Evolutionary conservation across 495 filamentous ascomycete species (phyloP), one percentile per base, ranked within the genome.

Genomic region (Aspergillus kassunensis): DNA sequence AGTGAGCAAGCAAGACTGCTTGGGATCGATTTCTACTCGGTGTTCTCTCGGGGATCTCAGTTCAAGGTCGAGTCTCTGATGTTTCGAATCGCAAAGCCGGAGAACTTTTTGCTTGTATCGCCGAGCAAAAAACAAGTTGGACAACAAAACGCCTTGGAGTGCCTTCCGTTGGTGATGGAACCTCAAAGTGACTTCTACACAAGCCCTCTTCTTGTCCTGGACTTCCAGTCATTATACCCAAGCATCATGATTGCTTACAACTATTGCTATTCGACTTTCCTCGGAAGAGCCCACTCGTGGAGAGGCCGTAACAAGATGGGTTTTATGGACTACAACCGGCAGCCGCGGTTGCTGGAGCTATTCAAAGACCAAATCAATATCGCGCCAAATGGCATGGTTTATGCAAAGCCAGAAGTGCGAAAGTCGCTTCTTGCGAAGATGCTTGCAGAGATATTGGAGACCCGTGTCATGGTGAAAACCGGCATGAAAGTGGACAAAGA

Each of bases 171-270:
- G 43, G 95, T 97, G 29, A 97, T 98, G 93, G 93, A 98, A 60
- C 93, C 93, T 2, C 90, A 93, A 63, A 97, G 92, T 49, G 86
- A 84, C 27, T 97, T 97, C 60, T 98, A 97, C 64, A 89, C 75
- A 24, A 92, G 88, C 52, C 93, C 93, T 0, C 63, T 98, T 11
- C 61, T 98, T 10, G 93, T 98, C 0, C 75, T 98, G 10, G 93
- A 98, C 68, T 98, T 98, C 56, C 95, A 97, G 64, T 93, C 88
- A 23, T 75, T 98, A 20, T 98, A 98, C 61, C 93, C 93, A 3
- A 96, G 90, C 61, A 84, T 97, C 41, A 97, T 98, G 91, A 97
- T 98, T 58, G 93, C 93, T 0, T 97, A 98, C 70, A 98, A 98
- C 64, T 96, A 97, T 69, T 98, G 93, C 72, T 98, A 98, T 66